These are phyloP conservation scores for Aspergillus leporis DNA, from an alignment of 495 filamentous ascomycete species.

Conservation along the genomic window DNA sequence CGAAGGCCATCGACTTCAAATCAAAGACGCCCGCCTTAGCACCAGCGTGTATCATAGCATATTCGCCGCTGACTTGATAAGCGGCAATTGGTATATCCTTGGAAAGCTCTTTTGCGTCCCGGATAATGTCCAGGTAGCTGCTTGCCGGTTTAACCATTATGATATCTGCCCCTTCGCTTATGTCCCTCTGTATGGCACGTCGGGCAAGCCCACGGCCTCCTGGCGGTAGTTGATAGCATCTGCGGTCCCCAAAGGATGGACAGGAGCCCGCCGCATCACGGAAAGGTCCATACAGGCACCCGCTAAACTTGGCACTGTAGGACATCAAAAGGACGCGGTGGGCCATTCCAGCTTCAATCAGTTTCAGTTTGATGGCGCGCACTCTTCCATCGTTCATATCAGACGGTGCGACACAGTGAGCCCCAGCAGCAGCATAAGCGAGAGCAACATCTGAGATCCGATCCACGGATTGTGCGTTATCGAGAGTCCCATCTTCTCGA, in stretches of 20 bases:
- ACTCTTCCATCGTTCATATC: conserved; percentile 99
- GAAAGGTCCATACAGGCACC: conserved; percentile 95
- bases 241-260: conserved; percentile 90
- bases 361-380: conserved; percentile 91
- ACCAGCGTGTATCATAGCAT: conserved; percentile 95
- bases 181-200: conserved; percentile 86
- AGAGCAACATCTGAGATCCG: conserved; percentile 91
- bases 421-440: conserved; percentile 88
- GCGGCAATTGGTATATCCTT: conserved; percentile 88
- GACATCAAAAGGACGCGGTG: conserved; percentile 93
- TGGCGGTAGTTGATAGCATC: conserved; percentile 94
- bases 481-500: conserved; percentile 84
- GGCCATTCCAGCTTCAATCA: conserved; percentile 87
- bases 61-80: conserved; percentile 97
- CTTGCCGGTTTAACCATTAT: conserved; percentile 99
- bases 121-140: conserved; percentile 93
- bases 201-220: conserved; percentile 91
- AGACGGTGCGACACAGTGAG: conserved; percentile 93
- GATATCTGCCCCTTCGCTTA: conserved; percentile 91
- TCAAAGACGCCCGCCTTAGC: conserved; percentile 98
- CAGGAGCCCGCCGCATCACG: conserved; percentile 91
- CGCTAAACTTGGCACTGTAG: conserved; percentile 95
- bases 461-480: conserved; percentile 89
- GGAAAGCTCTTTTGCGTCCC: conserved; percentile 90
- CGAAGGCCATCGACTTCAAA: conserved; percentile 91